Conservation (phyloP, 805 yeast species). For the Hyphopichia homilentoma region DNA sequence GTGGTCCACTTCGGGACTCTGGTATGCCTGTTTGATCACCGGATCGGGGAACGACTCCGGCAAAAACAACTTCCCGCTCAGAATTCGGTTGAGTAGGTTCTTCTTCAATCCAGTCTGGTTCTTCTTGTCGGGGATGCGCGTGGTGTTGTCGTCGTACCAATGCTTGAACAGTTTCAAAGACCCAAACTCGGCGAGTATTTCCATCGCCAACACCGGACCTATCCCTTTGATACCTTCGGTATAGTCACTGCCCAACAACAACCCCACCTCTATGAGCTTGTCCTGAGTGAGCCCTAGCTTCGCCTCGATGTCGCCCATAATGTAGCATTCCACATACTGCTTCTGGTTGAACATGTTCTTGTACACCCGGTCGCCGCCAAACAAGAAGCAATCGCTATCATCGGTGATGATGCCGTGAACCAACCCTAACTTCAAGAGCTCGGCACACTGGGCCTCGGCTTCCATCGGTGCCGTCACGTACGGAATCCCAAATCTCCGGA, state of each 20-base stretch:
- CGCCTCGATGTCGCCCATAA: constrained; percentile 50
- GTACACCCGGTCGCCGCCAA: constrained; percentile 83
- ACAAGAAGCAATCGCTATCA: constrained; percentile 93
- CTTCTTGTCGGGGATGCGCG: constrained; percentile 29
- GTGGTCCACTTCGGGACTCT: constrained; percentile 76
- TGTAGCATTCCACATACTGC: constrained; percentile 84
- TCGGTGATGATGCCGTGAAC: constrained; percentile 97
- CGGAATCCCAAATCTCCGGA: constrained; percentile 89
- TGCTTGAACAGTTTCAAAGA: constrained; percentile 36
- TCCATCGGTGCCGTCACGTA: constrained; percentile 96
- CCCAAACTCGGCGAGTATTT: constrained; percentile 81
- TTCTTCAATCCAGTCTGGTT: constrained; percentile 49
- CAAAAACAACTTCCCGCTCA: constrained; percentile 49
- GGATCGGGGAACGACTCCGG: constrained; percentile 68
- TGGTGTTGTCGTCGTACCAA: constrained; percentile 57
- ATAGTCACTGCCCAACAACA: constrained; percentile 89
- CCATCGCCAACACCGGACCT: constrained; percentile 93
- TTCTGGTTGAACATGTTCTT: constrained; percentile 94
- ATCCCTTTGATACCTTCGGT: constrained; percentile 90
- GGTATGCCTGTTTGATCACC: constrained; percentile 69
- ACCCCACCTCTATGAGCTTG: constrained; percentile 75
- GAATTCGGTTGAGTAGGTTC: constrained; percentile 54
- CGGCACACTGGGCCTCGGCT: constrained; percentile 98
- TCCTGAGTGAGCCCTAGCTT: constrained; percentile 63
- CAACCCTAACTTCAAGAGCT: constrained; percentile 57